Conservation (phyloP, 176 grass and related monocot genomes). For the Oryza longistaminata region DNA sequence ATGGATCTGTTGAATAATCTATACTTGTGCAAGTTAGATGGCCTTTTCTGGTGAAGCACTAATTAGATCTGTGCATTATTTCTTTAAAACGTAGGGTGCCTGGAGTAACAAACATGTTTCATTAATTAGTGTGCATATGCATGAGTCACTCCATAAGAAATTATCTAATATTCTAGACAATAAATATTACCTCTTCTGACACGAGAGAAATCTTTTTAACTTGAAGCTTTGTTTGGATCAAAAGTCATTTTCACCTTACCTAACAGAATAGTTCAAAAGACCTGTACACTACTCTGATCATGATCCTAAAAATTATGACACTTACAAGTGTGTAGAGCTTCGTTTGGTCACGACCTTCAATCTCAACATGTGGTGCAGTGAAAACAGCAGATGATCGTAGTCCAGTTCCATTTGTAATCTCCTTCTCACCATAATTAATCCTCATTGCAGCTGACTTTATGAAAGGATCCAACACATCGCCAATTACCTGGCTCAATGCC, state of each 20-base stretch:
- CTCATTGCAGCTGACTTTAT: slow-evolving; percentile 65
- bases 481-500: slow-evolving; percentile 81
- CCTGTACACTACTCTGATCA: slow-evolving; percentile 31
- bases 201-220: slow-evolving; percentile 25
- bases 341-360: slow-evolving; percentile 65
- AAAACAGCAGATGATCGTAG: slow-evolving; percentile 63
- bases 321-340: slow-evolving; percentile 98
- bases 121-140: slow-evolving; percentile 8
- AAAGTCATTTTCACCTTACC: slow-evolving; percentile 42
- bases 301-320: slow-evolving; percentile 51
- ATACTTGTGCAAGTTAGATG: neutral
- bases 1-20: neutral
- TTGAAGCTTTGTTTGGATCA: slow-evolving; percentile 40
- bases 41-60: slow-evolving; percentile 8
- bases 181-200: slow-evolving; percentile 30
- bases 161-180: slow-evolving; percentile 24
- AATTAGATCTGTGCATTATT: neutral
- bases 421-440: slow-evolving; percentile 76
- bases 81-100: neutral
- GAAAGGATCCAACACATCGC: slow-evolving; percentile 93
- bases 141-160: slow-evolving; percentile 5
- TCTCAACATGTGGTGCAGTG: slow-evolving; percentile 62
- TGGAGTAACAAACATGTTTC: slow-evolving; percentile 11
- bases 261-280: slow-evolving; percentile 24
- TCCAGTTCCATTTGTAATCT: slow-evolving; percentile 87